Percentiles rank a stretch among this genome's conserved stretches.
phyloP scores from a whole-genome alignment of 352 stramenopile genomes.

The Phytophthora hybrid region DNA sequence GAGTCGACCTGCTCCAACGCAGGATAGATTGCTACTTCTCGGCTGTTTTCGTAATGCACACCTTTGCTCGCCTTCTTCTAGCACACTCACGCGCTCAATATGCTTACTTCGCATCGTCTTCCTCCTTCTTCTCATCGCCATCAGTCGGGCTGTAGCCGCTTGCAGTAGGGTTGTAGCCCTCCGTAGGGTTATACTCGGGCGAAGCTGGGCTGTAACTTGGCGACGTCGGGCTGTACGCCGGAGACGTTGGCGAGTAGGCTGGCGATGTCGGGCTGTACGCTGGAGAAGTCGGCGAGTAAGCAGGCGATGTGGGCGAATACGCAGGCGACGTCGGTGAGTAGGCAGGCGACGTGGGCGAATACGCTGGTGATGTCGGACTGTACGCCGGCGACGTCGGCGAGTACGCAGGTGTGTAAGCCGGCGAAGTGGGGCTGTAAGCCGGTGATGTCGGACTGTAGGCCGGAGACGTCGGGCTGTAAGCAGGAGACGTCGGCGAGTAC shows the following conservation, averaged over 20 bases:
- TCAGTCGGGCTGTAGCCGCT: slow-evolving; percentile 82
- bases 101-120: slow-evolving; percentile 42
- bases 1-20: slow-evolving; percentile 14
- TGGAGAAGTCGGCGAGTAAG: slow-evolving; percentile 73
- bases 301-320: slow-evolving; percentile 70
- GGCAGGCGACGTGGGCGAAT: slow-evolving; percentile 71
- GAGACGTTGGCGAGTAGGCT: slow-evolving; percentile 81
- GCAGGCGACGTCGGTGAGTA: slow-evolving; percentile 75
- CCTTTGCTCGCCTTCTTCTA: slow-evolving; percentile 29
- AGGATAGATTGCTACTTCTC: slow-evolving; percentile 1
- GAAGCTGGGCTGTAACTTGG: slow-evolving; percentile 83
- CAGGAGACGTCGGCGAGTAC: slow-evolving; percentile 77
- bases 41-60: slow-evolving; percentile 39
- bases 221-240: slow-evolving; percentile 77
- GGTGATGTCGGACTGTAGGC: slow-evolving; percentile 81
- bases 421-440: slow-evolving; percentile 78
- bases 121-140: slow-evolving; percentile 58
- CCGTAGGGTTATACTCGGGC: slow-evolving; percentile 86
- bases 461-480: slow-evolving; percentile 81
- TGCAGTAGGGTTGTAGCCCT: slow-evolving; percentile 77
- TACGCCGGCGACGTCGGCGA: slow-evolving; percentile 70
- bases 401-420: slow-evolving; percentile 90
- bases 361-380: slow-evolving; percentile 69
- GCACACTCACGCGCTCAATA: slow-evolving; percentile 14
- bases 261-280: slow-evolving; percentile 79